Base-by-base conservation (phyloP, 768 basidiomycete species). In the Lentinula aciculospora region DNA sequence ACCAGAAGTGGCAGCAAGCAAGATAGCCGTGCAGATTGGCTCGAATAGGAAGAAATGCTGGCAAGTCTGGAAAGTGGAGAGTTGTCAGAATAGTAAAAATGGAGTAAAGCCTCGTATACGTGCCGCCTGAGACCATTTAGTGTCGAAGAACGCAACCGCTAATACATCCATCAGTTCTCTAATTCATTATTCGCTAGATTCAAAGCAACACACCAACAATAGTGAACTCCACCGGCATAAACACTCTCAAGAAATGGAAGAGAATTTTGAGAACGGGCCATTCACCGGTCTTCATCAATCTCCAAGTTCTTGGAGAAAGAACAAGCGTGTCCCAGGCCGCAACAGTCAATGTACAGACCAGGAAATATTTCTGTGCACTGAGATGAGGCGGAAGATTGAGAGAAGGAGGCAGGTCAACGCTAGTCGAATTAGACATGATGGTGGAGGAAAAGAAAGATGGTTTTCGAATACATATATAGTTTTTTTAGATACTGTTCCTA, bases 261-360 rank as follows among this genome's bases (percentile, higher is more conserved):
- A 92, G 73, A 37, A 84, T 69, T 70, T 94, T 93, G 67, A 94
- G 82, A 1, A 79, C 69, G 1, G 91, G 90, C 92, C 92, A 93
- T 61, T 76, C 81, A 25, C 79, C 74, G 10, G 78, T 73, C 63
- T 80, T 82, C 60, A 84, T 68, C 58, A 94, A 82, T 28, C 85
- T 81, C 81, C 85, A 92, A 47, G 86, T 84, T 56, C 91, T 75
- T 0, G 91, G 91, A 8, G 85, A 86, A 49, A 94, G 81, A 34
- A 94, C 91, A 64, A 94, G 83, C 34, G 90, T 85, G 65, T 94
- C 91, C 91, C 92, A 93, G 6, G 91, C 91, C 0, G 90, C 88
- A 57, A 94, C 89, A 55, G 91, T 94, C 61, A 94, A 82, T 0
- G 91, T 90, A 75, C 91, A 94, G 62, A 93, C 92, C 47, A 89